Conservation (phyloP, 345 rosid species). For the Adansonia digitata region DNA sequence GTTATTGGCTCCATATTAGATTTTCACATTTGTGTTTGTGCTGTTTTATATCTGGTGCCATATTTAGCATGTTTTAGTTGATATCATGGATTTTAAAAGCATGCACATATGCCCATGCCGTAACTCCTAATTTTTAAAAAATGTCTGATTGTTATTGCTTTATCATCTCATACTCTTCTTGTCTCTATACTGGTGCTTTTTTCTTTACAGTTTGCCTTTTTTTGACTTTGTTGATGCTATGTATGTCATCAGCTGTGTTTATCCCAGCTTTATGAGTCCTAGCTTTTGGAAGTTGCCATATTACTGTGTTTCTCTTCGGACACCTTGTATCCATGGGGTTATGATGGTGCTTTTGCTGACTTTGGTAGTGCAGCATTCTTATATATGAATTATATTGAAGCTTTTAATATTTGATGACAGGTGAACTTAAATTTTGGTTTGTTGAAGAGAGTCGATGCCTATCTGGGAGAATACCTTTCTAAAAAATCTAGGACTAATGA, state of each 20-base stretch:
- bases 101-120: neutral
- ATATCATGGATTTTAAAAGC: neutral
- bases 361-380: neutral
- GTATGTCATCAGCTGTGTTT: no score
- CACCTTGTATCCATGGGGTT: neutral
- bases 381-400: neutral
- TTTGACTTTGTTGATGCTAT: neutral
- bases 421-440: constrained; percentile 54
- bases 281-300: neutral
- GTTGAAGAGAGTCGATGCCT: constrained; percentile 52
- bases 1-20: neutral
- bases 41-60: neutral
- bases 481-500: constrained; percentile 42
- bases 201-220: neutral
- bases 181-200: neutral
- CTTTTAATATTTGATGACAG: constrained; percentile 37
- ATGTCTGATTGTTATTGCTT: neutral
- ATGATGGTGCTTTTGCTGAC: neutral
- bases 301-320: neutral
- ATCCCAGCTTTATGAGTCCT: neutral
- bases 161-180: neutral
- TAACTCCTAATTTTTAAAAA: neutral
- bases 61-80: neutral
- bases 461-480: constrained; percentile 58
- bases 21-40: neutral